Evolutionary conservation across 106 monocot species (phyloP).

Genomic region (Vanilla planifolia): DNA sequence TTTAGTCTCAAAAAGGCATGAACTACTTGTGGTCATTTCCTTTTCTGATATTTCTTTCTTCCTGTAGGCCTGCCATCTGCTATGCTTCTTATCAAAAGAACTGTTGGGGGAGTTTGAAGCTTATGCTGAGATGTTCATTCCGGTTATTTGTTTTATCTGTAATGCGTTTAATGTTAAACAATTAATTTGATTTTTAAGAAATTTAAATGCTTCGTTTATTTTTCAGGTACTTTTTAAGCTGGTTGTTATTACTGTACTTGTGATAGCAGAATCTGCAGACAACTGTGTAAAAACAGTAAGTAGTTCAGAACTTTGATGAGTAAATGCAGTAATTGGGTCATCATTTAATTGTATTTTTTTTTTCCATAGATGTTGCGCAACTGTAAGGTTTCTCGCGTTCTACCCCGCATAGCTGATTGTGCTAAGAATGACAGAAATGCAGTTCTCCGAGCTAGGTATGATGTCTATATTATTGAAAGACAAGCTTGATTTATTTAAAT

Average conservation of each 20-base stretch:
- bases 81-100: slow-evolving; percentile 90
- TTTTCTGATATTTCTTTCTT: slow-evolving; percentile 12
- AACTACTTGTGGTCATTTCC: not conserved
- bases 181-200: not conserved
- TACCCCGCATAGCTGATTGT: slow-evolving; percentile 77
- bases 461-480: not conserved
- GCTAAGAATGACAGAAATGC: slow-evolving; percentile 93
- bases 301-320: not conserved
- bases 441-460: slow-evolving; percentile 94
- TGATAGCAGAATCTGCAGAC: slow-evolving; percentile 98
- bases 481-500: not conserved
- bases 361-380: slow-evolving; percentile 80
- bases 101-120: slow-evolving; percentile 93
- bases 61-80: slow-evolving; percentile 83
- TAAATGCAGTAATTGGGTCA: not conserved
- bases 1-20: no score
- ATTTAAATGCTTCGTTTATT: not conserved
- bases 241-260: slow-evolving; percentile 98
- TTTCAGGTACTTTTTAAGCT: slow-evolving; percentile 93
- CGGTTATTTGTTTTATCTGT: slow-evolving; percentile 40
- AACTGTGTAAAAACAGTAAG: slow-evolving; percentile 98
- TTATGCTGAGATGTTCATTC: slow-evolving; percentile 95
- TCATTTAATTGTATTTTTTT: slow-evolving; percentile 3
- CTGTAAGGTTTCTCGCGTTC: slow-evolving; percentile 90
- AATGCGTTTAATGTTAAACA: not conserved